phyloP scores from a whole-genome alignment of 345 rosid genomes.

The Gossypium anomalum region DNA sequence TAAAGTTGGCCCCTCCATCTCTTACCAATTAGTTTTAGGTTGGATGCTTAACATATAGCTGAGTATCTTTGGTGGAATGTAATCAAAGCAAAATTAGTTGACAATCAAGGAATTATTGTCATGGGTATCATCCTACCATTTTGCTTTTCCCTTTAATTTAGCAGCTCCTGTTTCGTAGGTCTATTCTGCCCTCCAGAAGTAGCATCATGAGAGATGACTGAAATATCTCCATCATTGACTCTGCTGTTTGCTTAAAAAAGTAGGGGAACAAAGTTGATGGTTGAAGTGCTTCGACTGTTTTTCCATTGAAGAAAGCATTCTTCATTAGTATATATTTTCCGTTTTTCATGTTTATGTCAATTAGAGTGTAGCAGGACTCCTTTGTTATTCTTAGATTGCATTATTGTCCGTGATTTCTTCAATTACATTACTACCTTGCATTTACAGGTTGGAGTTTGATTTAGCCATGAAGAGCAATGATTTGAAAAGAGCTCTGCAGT shows the following conservation, averaged over 20 bases:
- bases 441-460: slow-evolving; percentile 87
- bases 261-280: background rate
- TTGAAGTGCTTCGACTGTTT: background rate
- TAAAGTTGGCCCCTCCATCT: too few relatives aligned
- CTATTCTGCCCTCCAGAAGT: background rate
- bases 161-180: background rate
- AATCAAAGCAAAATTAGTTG: background rate
- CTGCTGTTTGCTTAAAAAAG: background rate
- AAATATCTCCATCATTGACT: background rate
- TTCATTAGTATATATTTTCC: background rate
- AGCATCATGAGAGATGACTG: background rate
- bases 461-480: slow-evolving; percentile 97
- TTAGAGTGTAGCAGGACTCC: background rate
- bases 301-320: background rate
- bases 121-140: background rate
- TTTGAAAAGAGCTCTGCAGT: slow-evolving; percentile 97
- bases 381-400: slow-evolving; percentile 3
- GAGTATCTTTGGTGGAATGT: background rate
- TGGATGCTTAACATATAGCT: background rate
- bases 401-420: slow-evolving; percentile 8
- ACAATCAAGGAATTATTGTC: background rate
- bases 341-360: background rate
- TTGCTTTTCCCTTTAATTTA: background rate
- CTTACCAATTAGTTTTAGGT: too few relatives aligned
- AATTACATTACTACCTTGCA: slow-evolving; percentile 7